These are phyloP conservation scores for Balansia obtecta DNA, from an alignment of 2,329 filamentous ascomycete genomes.

Conservation along the genomic window DNA sequence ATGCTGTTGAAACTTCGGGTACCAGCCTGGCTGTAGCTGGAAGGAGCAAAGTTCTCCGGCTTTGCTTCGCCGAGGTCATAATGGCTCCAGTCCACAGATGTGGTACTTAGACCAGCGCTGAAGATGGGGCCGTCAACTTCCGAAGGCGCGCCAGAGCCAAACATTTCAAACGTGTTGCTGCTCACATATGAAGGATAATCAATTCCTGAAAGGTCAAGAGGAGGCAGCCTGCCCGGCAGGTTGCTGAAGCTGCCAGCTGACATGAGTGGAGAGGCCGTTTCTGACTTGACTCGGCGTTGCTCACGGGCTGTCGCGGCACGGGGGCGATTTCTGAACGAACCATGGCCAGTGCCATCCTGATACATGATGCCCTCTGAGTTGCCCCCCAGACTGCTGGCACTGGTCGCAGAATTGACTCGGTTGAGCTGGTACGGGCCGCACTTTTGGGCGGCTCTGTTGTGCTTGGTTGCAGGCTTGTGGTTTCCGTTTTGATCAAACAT, in stretches of 20 bases:
- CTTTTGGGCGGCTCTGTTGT: slow-evolving; percentile 48
- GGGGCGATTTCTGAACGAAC: slow-evolving; percentile 18
- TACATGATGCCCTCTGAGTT: slow-evolving; percentile 29
- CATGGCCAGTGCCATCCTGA: slow-evolving; percentile 23
- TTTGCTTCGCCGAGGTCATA: slow-evolving; percentile 35
- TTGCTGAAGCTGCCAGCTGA: slow-evolving; percentile 37
- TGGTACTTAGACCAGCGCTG: slow-evolving; percentile 47
- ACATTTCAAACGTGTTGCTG: slow-evolving; percentile 38
- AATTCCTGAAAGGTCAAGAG: slow-evolving; percentile 45
- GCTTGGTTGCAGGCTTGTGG: slow-evolving; percentile 50
- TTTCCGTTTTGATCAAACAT: slow-evolving; percentile 52
- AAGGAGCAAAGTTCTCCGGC: slow-evolving; percentile 36
- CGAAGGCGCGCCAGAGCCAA: slow-evolving; percentile 32
- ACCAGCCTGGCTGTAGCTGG: slow-evolving; percentile 41
- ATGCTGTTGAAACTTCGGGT: slow-evolving; percentile 37
- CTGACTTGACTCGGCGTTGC: slow-evolving; percentile 45
- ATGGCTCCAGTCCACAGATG: slow-evolving; percentile 33
- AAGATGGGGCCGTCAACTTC: slow-evolving; percentile 46
- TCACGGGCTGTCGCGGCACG: slow-evolving; percentile 28
- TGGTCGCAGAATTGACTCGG: slow-evolving; percentile 45
- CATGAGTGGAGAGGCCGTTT: slow-evolving; percentile 47
- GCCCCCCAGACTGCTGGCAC: slow-evolving; percentile 35
- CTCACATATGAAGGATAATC: slow-evolving; percentile 37
- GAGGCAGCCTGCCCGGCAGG: slow-evolving; percentile 39
- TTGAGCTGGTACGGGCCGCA: slow-evolving; percentile 48